Base-by-base conservation (phyloP, 495 filamentous ascomycete genomes). In the Daldinia bambusicola region DNA sequence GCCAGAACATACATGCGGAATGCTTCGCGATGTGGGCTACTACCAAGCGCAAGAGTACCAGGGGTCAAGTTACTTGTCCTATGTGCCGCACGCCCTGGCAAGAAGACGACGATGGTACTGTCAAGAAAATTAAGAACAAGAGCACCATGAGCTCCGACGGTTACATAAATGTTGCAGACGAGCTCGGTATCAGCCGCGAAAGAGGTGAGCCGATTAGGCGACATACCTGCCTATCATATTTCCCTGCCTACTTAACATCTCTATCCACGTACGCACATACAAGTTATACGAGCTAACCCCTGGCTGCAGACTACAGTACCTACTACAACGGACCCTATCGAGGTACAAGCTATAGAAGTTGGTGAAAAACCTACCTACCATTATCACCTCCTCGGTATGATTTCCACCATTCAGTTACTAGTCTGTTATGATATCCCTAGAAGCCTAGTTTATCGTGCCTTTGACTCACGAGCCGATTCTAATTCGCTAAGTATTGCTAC, bases 1-100 rank as follows among this genome's bases (percentile, higher is more conserved):
- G 91, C 0, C 92, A 94, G 76, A 94, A 95, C 69, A 83, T 94
- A 10, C 92, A 95, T 76, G 85, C 84, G 67, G 77, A 80, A 2
- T 94, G 92, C 66, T 93, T 94, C 71, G 80, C 90, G 66, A 84
- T 87, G 75, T 94, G 92, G 92, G 86, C 86, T 8, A 75, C 79
- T 3, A 88, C 86, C 4, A 87, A 89, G 66, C 76, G 76, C 0
- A 69, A 75, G 30, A 77, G 78, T 48, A 55, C 38, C 0, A 57
- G 62, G 4, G 70, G 64, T 0, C 81, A 84, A 9, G 87, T 92
- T 16, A 87, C 87, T 16, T 94, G 92, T 70, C 89, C 91, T 14
- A 82, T 79, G 65, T 83, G 82, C 70, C 88, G 91, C 30, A 83
- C 88, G 13, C 77, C 81, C 0, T 94, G 92, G 92, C 76, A 88